These are phyloP conservation scores for Parachlorella kessleri DNA, from an alignment of 139 green algal species.

Conservation along the genomic window DNA sequence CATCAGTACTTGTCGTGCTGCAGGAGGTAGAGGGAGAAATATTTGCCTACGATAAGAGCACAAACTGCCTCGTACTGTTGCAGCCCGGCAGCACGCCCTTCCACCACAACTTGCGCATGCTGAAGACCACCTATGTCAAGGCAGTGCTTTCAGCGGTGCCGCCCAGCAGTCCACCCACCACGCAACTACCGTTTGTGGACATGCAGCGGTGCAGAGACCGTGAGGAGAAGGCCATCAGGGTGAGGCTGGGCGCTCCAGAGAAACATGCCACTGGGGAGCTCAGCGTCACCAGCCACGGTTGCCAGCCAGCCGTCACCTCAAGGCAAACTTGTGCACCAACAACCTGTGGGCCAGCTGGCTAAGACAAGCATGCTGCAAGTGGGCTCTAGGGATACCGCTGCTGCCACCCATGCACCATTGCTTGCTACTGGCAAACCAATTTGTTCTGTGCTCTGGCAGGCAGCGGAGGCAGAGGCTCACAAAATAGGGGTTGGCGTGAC, in stretches of 20 bases:
- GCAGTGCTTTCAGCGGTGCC: neutral
- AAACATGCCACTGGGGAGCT: too few relatives aligned
- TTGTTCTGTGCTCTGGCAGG: constrained; percentile 51
- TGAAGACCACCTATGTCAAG: constrained; percentile 22
- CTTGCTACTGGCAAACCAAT: too few relatives aligned
- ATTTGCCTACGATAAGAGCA: constrained; percentile 41
- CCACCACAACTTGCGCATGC: constrained; percentile 39
- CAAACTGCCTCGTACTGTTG: constrained; percentile 25
- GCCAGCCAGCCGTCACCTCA: too few relatives aligned
- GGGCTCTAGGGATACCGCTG: too few relatives aligned
- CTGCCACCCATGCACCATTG: too few relatives aligned
- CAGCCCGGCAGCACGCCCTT: constrained; percentile 45
- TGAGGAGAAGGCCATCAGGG: constrained; percentile 65
- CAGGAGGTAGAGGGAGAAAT: constrained; percentile 38
- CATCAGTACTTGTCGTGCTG: too few relatives aligned
- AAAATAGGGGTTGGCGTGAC: constrained; percentile 80
- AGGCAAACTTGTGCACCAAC: too few relatives aligned
- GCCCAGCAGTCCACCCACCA: neutral
- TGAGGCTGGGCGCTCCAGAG: too few relatives aligned
- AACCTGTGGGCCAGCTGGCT: too few relatives aligned
- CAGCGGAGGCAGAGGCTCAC: constrained; percentile 68
- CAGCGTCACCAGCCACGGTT: too few relatives aligned
- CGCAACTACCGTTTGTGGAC: constrained; percentile 68
- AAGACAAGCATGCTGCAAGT: too few relatives aligned
- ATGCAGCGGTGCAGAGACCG: constrained; percentile 50